Evolutionary conservation across 2,329 filamentous ascomycete species (phyloP), one percentile per base, ranked within the genome.

Genomic region (Fusarium nurragi): DNA sequence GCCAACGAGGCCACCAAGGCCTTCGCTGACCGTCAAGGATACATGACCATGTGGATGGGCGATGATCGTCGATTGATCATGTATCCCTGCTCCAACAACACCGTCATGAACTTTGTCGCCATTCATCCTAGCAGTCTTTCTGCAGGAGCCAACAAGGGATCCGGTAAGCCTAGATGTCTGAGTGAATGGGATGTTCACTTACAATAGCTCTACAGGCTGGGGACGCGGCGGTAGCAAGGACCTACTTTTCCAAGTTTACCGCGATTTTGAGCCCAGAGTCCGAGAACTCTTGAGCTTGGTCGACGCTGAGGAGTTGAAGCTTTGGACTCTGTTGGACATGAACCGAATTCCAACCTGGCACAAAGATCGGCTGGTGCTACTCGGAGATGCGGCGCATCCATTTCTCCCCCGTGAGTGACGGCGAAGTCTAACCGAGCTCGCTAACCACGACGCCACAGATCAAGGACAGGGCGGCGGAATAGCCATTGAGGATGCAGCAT

Each of bases 311-410:
- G 77, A 77, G 1, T 68, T 88, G 19, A 86, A 84, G 52, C 76
- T 86, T 1, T 90, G 86, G 86, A 82, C 80, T 21, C 73, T 90
- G 2, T 71, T 88, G 5, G 89, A 91, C 63, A 89, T 90, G 84
- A 81, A 85, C 5, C 75, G 80, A 2, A 73, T 91, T 16, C 80
- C 83, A 0, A 79, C 75, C 0, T 91, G 87, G 84, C 77, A 79
- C 0, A 80, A 83, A 4, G 83, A 75, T 1, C 80, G 78, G 6
- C 71, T 90, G 18, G 86, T 81, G 1, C 73, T 90, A 0, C 73
- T 91, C 0, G 89, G 89, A 0, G 89, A 91, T 70, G 87, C 89
- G 0, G 89, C 87, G 0, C 89, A 92, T 71, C 88, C 89, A 0
- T 90, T 91, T 68, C 77, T 88, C 0, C 89, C 88, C 6, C 68